A percentile compares a stretch with the other conserved stretches of the same genome.
Evolutionary conservation across 805 yeast genomes (phyloP).

Genomic region (Diddensiella caesifluorescens): DNA sequence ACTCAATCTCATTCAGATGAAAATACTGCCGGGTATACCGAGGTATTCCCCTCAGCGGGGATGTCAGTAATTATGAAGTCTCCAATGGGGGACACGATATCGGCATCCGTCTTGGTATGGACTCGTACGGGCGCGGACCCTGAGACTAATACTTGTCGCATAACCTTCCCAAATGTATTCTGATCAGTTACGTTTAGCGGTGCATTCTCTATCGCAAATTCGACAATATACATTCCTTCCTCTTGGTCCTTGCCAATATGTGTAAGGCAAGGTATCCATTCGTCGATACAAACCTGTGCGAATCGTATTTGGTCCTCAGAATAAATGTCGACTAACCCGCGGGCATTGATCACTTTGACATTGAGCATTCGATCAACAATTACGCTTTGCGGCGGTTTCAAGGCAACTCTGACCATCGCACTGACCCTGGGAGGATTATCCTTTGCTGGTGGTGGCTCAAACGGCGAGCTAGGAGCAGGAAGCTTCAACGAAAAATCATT

Average conservation of each 20-base stretch:
- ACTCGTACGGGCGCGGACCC: conserved; percentile 39
- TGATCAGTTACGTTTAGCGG: conserved; percentile 40
- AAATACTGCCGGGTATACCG: conserved; percentile 6
- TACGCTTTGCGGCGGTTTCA: conserved; percentile 24
- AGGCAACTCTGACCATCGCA: conserved; percentile 26
- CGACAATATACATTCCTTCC: conserved; percentile 32
- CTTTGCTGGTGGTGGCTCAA: conserved; percentile 10
- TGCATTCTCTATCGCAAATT: conserved; percentile 39
- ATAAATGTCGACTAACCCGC: conserved; percentile 40
- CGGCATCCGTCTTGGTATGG: conserved; percentile 37
- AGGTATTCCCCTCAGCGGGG: conserved; percentile 23
- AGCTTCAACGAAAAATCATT: conserved; percentile 22
- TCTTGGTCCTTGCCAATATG: conserved; percentile 15
- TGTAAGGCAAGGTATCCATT: conserved; percentile 43
- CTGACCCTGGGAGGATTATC: conserved; percentile 24
- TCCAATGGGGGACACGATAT: conserved; percentile 32
- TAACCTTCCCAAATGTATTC: conserved; percentile 38
- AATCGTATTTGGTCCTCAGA: conserved; percentile 39
- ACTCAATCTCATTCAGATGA: not conserved
- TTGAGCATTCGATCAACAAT: conserved; percentile 21
- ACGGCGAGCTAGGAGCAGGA: conserved; percentile 12
- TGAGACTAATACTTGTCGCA: conserved; percentile 37
- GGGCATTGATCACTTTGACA: conserved; percentile 35
- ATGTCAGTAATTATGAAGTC: conserved; percentile 25
- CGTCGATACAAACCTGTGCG: conserved; percentile 39